Base-by-base conservation (phyloP, 306 rosid genomes). In the Gastrolobium villosum region DNA sequence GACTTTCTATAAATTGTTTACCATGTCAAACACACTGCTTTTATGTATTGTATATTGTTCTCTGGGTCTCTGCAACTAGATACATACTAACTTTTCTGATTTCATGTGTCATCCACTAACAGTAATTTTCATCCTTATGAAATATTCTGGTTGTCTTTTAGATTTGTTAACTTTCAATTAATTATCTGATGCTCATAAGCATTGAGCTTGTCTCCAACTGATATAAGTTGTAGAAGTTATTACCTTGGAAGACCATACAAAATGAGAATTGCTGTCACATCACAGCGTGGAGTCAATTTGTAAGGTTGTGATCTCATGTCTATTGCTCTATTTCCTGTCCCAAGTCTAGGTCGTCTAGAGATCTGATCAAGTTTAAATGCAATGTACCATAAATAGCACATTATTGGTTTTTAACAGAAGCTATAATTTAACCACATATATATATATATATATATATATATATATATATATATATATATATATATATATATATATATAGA, bases 191-290 rank as follows among this genome's bases (percentile, higher is more conserved):
- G 26, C 74, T 63, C 46, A 62, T 35, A 6, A 36, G 64, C 69
- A 62, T 59, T 13, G 55, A 55, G 62, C 13, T 40, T 73, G 56
- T 55, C 48, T 61, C 63, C 73, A 20, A 41, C 45, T 59, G n/a
- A 61, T 60, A 39, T 43, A 35, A 64, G 67, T 67, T 59, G 66
- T 31, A 60, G 72, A 75, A 84, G 63, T 82, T 61, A 50, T 89
- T 84, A 96, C 99, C 99, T 96, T 78, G 99, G 99, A 71, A 96
- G 97, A 55, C 99, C 99, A 68, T 87, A 90, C 82, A 96, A 79
- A 72, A 96, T 86, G 62, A 96, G 93, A 79, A 96, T 96, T 72
- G 99, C 99, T 1, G 99, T 96, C 71, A 96, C 99, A 81, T 96
- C 99, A 50, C 99, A 96, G 69, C 81, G 92, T 32, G 97, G 86